phyloP scores from a whole-genome alignment of 805 yeast species.

The Candida hungchunana region DNA sequence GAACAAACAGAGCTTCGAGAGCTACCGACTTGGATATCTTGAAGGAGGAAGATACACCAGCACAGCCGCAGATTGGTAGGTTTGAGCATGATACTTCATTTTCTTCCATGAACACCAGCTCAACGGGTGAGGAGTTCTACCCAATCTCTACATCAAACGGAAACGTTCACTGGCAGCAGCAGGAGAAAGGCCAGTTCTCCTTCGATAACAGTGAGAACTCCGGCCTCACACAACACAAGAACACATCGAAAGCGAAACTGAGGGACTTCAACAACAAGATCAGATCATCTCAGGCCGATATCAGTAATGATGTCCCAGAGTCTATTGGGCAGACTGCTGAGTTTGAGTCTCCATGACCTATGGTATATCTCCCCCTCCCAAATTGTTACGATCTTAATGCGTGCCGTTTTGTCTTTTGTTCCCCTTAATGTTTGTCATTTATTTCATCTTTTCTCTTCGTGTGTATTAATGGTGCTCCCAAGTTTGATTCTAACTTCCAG shows the following conservation, averaged over 20 bases:
- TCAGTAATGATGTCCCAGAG: conserved; percentile 28
- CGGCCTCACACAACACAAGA: conserved; percentile 21
- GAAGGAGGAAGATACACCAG: conserved; percentile 21
- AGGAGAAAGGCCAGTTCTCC: conserved; percentile 22
- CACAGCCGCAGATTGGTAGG: conserved; percentile 3
- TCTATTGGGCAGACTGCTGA: conserved; percentile 27
- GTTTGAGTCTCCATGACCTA: conserved; percentile 23
- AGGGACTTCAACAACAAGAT: conserved; percentile 33
- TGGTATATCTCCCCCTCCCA: too few species aligned
- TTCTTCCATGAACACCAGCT: conserved; percentile 17
- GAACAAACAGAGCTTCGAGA: conserved; percentile 19
- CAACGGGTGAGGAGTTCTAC: conserved; percentile 26
- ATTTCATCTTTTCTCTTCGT: too few species aligned
- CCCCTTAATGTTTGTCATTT: too few species aligned
- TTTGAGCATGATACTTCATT: conserved; percentile 20
- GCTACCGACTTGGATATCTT: conserved; percentile 24
- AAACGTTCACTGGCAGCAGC: conserved; percentile 21
- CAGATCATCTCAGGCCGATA: conserved; percentile 27
- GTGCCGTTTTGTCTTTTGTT: too few species aligned
- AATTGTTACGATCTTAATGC: too few species aligned
- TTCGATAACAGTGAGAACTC: conserved; percentile 26
- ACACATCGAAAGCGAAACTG: conserved; percentile 30
- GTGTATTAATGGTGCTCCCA: too few species aligned
- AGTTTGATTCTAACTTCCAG: too few species aligned
- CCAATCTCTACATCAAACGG: conserved; percentile 21